Conservation (phyloP, 2,329 filamentous ascomycete genomes). For the Aspergillus pseudotamarii region DNA sequence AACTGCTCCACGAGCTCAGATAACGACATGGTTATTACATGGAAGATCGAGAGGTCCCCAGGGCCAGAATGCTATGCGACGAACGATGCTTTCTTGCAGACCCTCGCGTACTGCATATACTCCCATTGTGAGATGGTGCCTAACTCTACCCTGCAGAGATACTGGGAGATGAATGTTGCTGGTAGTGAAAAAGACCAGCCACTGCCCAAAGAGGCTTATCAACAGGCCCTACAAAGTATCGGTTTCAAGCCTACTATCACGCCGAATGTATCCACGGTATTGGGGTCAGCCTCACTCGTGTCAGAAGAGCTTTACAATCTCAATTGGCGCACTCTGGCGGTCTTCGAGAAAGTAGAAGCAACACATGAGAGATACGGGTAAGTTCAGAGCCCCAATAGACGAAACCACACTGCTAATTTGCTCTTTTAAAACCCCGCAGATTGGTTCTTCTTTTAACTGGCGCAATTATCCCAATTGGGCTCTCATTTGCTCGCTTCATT, state of each 20-base stretch:
- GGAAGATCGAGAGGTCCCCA: background rate
- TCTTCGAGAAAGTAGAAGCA: background rate
- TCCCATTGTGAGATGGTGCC: background rate
- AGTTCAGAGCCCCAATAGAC: background rate
- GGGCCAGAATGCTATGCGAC: constrained; percentile 5
- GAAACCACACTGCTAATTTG: background rate
- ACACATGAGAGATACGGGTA: background rate
- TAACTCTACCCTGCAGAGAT: background rate
- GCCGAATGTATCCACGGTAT: background rate
- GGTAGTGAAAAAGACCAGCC: background rate
- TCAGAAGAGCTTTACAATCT: background rate
- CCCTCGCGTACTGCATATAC: constrained; percentile 7
- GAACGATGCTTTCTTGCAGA: constrained; percentile 6
- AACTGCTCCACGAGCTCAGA: background rate
- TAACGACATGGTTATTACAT: background rate
- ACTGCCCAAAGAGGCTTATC: constrained; percentile 1
- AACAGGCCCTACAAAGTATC: background rate
- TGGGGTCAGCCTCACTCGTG: background rate
- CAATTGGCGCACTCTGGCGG: background rate
- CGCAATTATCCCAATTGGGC: background rate
- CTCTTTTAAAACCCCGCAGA: background rate
- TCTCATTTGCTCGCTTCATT: constrained; percentile 3
- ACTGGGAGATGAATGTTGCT: constrained; percentile 7
- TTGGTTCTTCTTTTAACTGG: background rate
- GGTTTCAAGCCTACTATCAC: background rate